phyloP scores from a whole-genome alignment of 805 yeast genomes.

The Kregervanrija delftensis region DNA sequence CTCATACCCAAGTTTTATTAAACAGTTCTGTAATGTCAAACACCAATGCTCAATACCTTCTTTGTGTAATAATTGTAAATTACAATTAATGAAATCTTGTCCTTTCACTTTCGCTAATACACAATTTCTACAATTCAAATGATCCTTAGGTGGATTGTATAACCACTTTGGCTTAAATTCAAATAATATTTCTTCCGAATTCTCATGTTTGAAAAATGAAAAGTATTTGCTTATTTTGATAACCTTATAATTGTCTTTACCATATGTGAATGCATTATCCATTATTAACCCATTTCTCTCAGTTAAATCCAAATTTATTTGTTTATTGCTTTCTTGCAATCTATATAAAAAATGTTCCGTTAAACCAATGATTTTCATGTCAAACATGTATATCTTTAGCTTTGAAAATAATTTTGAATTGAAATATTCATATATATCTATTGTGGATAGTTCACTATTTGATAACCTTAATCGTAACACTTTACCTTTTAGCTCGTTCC shows the following conservation, averaged over 20 bases:
- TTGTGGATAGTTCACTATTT: slow-evolving; percentile 31
- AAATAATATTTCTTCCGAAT: slow-evolving; percentile 15
- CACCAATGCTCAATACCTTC: slow-evolving; percentile 31
- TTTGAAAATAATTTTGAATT: slow-evolving; percentile 12
- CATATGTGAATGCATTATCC: slow-evolving; percentile 18
- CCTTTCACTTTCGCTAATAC: slow-evolving; percentile 29
- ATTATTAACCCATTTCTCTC: slow-evolving; percentile 22
- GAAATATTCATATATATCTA: slow-evolving; percentile 36
- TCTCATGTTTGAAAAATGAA: slow-evolving; percentile 11
- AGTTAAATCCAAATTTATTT: slow-evolving; percentile 3
- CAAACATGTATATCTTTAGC: slow-evolving; percentile 13
- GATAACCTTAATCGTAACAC: slow-evolving; percentile 33
- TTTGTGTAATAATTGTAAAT: slow-evolving; percentile 30
- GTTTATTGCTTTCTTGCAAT: neutral
- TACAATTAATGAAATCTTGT: slow-evolving; percentile 31
- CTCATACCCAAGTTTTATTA: neutral
- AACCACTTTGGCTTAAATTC: slow-evolving; percentile 52
- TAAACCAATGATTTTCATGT: slow-evolving; percentile 11
- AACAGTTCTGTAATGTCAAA: slow-evolving; percentile 17
- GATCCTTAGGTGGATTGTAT: slow-evolving; percentile 26
- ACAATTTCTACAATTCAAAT: slow-evolving; percentile 40
- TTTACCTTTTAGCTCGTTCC: slow-evolving; percentile 27
- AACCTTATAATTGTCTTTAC: neutral
- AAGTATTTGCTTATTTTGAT: slow-evolving; percentile 22
- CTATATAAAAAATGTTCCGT: neutral